Conservation (phyloP, 164 flowering plant species). For the Vitis amurensis region DNA sequence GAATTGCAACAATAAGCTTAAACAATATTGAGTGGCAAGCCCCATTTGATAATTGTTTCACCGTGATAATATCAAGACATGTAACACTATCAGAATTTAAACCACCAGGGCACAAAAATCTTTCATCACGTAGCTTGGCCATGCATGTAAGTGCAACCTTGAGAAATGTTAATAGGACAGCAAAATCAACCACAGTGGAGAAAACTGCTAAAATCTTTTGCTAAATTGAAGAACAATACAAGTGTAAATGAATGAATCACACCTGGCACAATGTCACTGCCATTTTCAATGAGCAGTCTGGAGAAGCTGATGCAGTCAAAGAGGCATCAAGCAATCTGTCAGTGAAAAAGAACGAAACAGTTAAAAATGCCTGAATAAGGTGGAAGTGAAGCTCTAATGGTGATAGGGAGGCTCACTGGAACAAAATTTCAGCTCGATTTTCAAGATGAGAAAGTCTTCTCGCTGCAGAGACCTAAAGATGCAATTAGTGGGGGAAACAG, state of each 20-base stretch:
- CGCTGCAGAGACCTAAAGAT: constrained; percentile 67
- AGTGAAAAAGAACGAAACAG: constrained; percentile 8
- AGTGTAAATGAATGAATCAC: constrained; percentile 1
- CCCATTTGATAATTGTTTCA: constrained; percentile 79
- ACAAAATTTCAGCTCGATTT: constrained; percentile 68
- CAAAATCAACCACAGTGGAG: constrained; percentile 3
- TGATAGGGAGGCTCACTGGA: constrained; percentile 53
- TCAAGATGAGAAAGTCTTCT: constrained; percentile 69
- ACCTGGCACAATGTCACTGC: constrained; percentile 85
- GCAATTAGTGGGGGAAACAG: constrained; percentile 1
- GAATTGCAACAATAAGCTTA: constrained; percentile 81
- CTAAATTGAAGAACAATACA: not conserved
- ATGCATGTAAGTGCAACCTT: constrained; percentile 96
- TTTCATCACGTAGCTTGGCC: constrained; percentile 95
- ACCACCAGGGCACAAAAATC: constrained; percentile 62
- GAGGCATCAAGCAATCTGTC: constrained; percentile 84
- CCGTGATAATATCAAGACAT: constrained; percentile 73
- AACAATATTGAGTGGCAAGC: constrained; percentile 84
- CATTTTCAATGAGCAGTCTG: constrained; percentile 95
- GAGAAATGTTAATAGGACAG: constrained; percentile 5
- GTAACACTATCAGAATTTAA: constrained; percentile 71
- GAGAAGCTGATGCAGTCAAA: constrained; percentile 83
- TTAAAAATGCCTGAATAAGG: not conserved
- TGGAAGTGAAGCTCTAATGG: not conserved
- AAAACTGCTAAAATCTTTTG: constrained; percentile 1